Base-by-base conservation (phyloP, 75 land plant species). In the Cryptomeria japonica region DNA sequence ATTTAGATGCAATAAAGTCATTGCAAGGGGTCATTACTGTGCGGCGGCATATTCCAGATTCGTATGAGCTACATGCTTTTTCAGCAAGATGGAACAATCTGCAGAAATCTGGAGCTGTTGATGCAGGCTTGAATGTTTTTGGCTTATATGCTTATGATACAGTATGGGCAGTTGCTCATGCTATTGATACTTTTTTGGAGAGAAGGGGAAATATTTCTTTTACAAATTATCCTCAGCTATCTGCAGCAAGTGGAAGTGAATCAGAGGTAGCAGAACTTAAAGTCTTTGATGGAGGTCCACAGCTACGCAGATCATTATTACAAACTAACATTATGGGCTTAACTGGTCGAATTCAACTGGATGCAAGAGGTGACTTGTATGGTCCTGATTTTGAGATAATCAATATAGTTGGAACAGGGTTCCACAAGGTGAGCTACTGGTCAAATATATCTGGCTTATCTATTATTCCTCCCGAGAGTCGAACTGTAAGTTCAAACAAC, bases 81-180 rank as follows among this genome's bases (percentile, higher is more conserved):
- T 37, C 80, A 1, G 83, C 92, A 42, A 89, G 92, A 87, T 94
- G 95, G 95, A 91, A 55, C 19, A 89, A 90, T 14, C 39, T 91
- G 55, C 89, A 51, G 13, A 88, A 84, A 36, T 83, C 55, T 25
- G 84, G 36, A 16, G 19, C 56, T 16, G 39, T 61, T 64, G 88
- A 86, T 25, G 47, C 85, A 34, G 92, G 84, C 36, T 38, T 88
- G 37, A 91, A 93, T 88, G 46, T 92, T 32, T 96, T 94, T 90
- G 96, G 92, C 0, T 83, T 95, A 7, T 95, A 92, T 91, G 96
- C 97, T 39, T 96, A 96, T 88, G 97, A 96, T 83, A 83, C 91
- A 42, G 92, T 93, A 32, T 94, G 95, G 94, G 84, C 91, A 49
- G 25, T 94, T 72, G 96, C 96, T 88, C 70, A 90, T 89, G 95